A percentile compares a stretch with the other conserved stretches of the same genome.
Conservation (phyloP, 73 alveolate species). For the Paramecium caudatum region DNA sequence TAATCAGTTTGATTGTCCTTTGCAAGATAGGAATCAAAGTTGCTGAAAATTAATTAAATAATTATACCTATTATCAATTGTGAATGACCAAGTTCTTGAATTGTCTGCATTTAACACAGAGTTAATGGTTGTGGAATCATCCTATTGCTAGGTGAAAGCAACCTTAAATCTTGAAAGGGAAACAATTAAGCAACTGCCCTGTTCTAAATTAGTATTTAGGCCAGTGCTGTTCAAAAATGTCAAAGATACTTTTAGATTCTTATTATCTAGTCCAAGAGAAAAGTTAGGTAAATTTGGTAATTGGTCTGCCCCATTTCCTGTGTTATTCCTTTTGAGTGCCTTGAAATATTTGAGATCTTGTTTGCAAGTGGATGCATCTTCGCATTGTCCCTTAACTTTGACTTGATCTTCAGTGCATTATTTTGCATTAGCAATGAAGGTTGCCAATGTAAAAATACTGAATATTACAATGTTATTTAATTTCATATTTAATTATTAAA, state of each 20-base stretch:
- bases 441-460: too few species aligned
- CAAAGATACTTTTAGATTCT: background rate
- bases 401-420: slow-evolving; percentile 31
- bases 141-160: background rate
- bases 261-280: background rate
- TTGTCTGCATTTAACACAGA: background rate
- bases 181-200: background rate
- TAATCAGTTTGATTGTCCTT: background rate
- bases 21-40: background rate
- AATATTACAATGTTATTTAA: too few species aligned
- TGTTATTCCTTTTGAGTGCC: background rate
- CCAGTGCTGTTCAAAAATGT: background rate
- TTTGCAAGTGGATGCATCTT: background rate
- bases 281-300: background rate
- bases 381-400: background rate
- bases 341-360: background rate
- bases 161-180: background rate
- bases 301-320: background rate
- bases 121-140: background rate
- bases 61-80: background rate
- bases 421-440: too few species aligned
- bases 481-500: too few species aligned
- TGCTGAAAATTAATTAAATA: background rate
- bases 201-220: background rate
- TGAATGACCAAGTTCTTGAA: background rate